Conservation (phyloP, 805 yeast genomes). For the Cyberlindnera galapagoensis region DNA sequence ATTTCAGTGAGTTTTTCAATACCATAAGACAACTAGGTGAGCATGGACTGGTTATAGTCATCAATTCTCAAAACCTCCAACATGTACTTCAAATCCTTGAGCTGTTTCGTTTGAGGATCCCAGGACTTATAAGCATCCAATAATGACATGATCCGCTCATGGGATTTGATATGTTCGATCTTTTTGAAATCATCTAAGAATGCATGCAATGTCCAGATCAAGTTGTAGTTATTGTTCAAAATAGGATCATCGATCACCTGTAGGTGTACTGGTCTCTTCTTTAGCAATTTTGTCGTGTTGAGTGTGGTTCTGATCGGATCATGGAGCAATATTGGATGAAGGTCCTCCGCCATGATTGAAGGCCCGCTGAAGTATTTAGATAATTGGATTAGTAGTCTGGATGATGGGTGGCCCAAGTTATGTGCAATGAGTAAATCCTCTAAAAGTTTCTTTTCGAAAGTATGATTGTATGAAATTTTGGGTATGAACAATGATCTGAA, state of each 20-base stretch:
- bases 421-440: slow-evolving; percentile 41
- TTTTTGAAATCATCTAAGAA: slow-evolving; percentile 28
- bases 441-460: slow-evolving; percentile 37
- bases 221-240: slow-evolving; percentile 30
- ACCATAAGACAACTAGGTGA: neutral
- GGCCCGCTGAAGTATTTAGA: slow-evolving; percentile 30
- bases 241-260: slow-evolving; percentile 10
- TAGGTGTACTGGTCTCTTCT: neutral
- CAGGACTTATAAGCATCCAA: slow-evolving; percentile 11
- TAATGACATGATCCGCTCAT: slow-evolving; percentile 7
- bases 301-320: slow-evolving; percentile 26
- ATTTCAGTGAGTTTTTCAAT: too few relatives aligned
- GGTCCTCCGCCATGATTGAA: slow-evolving; percentile 20
- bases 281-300: slow-evolving; percentile 10
- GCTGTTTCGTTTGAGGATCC: slow-evolving; percentile 14
- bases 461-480: slow-evolving; percentile 27
- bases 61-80: slow-evolving; percentile 21
- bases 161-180: slow-evolving; percentile 27
- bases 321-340: slow-evolving; percentile 19
- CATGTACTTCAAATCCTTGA: slow-evolving; percentile 20
- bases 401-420: slow-evolving; percentile 42
- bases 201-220: slow-evolving; percentile 38
- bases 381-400: slow-evolving; percentile 37
- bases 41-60: slow-evolving; percentile 17
- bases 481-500: slow-evolving; percentile 45